These are phyloP conservation scores for Metrosideros polymorpha DNA, from an alignment of 441 rosid species.

Conservation along the genomic window DNA sequence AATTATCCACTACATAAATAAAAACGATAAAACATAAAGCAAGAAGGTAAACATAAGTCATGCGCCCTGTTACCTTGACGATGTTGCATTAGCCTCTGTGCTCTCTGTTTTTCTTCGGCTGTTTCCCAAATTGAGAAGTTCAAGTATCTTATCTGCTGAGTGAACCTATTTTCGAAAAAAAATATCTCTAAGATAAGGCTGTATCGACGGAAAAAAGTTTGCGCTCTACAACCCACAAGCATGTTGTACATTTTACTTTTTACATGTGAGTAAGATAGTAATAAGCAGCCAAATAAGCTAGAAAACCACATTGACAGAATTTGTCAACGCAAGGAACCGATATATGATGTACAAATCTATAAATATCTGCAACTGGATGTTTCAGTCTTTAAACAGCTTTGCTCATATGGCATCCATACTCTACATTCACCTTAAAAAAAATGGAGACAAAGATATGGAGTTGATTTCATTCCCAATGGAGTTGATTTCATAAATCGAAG, in stretches of 20 bases:
- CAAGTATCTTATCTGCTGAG: slow-evolving; percentile 88
- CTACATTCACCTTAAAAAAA: neutral
- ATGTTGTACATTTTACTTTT: neutral
- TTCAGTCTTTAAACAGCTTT: neutral
- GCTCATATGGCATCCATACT: neutral
- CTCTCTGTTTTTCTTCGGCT: slow-evolving; percentile 85
- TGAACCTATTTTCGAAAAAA: slow-evolving; percentile 42
- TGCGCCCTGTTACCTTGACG: slow-evolving; percentile 53
- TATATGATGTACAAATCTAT: neutral
- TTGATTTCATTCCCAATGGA: too few species aligned
- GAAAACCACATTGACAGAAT: neutral
- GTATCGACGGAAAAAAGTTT: neutral
- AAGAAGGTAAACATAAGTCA: neutral
- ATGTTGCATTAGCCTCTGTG: slow-evolving; percentile 84
- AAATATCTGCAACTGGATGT: neutral
- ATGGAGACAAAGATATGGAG: neutral
- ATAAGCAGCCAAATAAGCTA: neutral
- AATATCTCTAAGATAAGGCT: neutral
- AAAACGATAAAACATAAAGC: neutral
- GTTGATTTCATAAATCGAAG: neutral
- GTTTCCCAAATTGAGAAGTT: slow-evolving; percentile 81
- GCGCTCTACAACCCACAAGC: neutral
- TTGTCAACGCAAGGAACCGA: neutral
- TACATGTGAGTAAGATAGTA: neutral
- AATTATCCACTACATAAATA: neutral